Base-by-base conservation (phyloP, 1,284 basidiomycete species). In the Irpex lacteus region DNA sequence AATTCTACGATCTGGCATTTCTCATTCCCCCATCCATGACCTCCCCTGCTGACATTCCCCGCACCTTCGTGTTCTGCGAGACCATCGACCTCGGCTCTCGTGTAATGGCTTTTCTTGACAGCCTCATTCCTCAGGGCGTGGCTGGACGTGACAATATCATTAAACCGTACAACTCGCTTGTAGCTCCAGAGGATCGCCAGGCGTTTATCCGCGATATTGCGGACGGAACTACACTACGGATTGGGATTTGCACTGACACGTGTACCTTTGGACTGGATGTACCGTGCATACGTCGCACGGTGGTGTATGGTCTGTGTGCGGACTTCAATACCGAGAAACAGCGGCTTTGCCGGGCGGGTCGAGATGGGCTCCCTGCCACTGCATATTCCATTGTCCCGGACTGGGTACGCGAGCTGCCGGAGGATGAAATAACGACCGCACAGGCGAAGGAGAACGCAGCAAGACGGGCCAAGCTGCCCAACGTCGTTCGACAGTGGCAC, bases 1-100 rank as follows among this genome's bases (percentile, higher is more conserved):
- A 63, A 7, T 68, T 68, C 57, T 55, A 44, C 6, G 68, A 69
- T 18, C 62, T 68, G 5, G 54, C 50, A 32, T 68, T 61, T 21
- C 49, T 68, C 6, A 60, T 69, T 19, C 63, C 65, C 6, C 13
- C 21, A 7, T 19, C 49, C 15, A 60, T 65, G 40, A 49, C 11
- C 0, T 36, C 26, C 4, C 53, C 61, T 0, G 38, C 47, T 1
- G 61, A 66, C 18, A 60, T 68, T 15, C 63, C 62, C 8, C 44
- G 44, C n/a, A 60, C 57, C 26, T 32, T 69, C 5, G 15, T 69
- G 2, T 69, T 66, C 62, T 62, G 55, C 52, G 60, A 67, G 11
- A 62, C 56, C 0, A 67, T 69, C 18, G 66, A 67, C 19, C 47
- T 61, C 7, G 65, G 64, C 4, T 60, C 59, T 32, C 62, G 64